Percentiles rank a stretch among this genome's conserved stretches.
These are phyloP conservation scores for Hirsutella rhossiliensis DNA, from an alignment of 2,329 filamentous ascomycete genomes.

Conservation along the genomic window DNA sequence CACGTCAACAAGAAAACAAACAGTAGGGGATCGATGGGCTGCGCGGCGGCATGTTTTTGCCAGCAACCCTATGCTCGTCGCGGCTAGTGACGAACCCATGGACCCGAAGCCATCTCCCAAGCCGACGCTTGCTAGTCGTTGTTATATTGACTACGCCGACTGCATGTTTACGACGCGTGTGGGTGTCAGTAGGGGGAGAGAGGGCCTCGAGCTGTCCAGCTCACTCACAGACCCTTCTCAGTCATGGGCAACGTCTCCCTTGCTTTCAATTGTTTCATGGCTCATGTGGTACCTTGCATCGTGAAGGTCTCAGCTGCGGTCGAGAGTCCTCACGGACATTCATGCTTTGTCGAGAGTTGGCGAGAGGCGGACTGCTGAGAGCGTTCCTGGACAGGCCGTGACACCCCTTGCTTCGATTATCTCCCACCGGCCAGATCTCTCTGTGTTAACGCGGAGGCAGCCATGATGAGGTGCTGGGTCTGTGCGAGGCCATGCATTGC, in stretches of 20 bases:
- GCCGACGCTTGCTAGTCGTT: neutral
- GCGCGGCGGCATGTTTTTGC: neutral
- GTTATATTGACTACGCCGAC: neutral
- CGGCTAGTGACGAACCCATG: neutral
- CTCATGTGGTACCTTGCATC: conserved; percentile 2
- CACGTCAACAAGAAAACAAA: neutral
- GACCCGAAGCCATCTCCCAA: neutral
- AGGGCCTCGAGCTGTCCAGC: neutral
- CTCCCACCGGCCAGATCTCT: too few species aligned
- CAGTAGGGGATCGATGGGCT: neutral
- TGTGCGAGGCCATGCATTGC: too few species aligned
- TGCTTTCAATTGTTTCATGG: conserved; percentile 3
- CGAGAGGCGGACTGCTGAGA: too few species aligned
- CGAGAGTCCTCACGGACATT: too few species aligned
- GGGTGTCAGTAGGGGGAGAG: neutral
- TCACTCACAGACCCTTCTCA: conserved; percentile 1
- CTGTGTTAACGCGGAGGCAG: too few species aligned
- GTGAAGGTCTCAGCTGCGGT: neutral
- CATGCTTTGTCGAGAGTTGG: too few species aligned
- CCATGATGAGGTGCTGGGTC: too few species aligned
- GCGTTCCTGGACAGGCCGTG: too few species aligned
- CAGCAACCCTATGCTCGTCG: neutral
- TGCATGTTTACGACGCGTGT: neutral
- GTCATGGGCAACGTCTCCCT: conserved; percentile 1
- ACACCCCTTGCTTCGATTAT: too few species aligned